Conservation (phyloP, 1,139 yeast genomes). For the Taphrina pruni region DNA sequence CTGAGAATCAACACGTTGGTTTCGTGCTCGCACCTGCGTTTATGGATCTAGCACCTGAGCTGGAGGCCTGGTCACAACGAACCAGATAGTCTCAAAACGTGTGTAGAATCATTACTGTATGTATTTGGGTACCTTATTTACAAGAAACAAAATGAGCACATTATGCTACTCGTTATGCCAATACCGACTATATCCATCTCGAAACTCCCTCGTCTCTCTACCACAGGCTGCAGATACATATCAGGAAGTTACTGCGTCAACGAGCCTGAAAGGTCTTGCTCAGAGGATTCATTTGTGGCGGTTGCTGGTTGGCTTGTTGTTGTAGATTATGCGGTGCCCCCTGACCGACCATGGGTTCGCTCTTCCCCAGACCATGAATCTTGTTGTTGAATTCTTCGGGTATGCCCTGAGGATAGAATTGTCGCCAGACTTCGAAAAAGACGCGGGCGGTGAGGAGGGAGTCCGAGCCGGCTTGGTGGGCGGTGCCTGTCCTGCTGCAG, state of each 20-base stretch:
- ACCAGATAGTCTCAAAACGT: not conserved
- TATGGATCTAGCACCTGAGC: too few species aligned
- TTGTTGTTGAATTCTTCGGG: slow-evolving; percentile 36
- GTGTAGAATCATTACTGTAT: not conserved
- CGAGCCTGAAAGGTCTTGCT: slow-evolving; percentile 31
- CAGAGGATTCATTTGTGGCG: slow-evolving; percentile 26
- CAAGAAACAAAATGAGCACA: slow-evolving; percentile 7
- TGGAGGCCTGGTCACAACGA: too few species aligned
- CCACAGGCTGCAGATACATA: not conserved
- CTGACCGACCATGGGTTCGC: slow-evolving; percentile 6
- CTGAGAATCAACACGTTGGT: not conserved
- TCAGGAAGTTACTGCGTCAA: not conserved
- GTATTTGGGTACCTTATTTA: slow-evolving; percentile 4
- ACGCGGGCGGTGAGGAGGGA: slow-evolving; percentile 59
- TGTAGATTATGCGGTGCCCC: not conserved
- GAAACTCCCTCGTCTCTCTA: not conserved
- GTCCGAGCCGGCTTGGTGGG: slow-evolving; percentile 61
- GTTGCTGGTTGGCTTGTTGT: slow-evolving; percentile 12
- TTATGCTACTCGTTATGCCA: not conserved
- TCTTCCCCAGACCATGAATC: slow-evolving; percentile 39
- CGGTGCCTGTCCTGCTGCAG: slow-evolving; percentile 51
- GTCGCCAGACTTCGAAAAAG: slow-evolving; percentile 59
- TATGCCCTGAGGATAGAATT: slow-evolving; percentile 48
- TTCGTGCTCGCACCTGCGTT: too few species aligned
- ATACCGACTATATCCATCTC: not conserved